A percentile compares a stretch with the other conserved stretches of the same genome.
Conservation (phyloP, 2,329 filamentous ascomycete genomes). For the Sporothrix inflata region DNA sequence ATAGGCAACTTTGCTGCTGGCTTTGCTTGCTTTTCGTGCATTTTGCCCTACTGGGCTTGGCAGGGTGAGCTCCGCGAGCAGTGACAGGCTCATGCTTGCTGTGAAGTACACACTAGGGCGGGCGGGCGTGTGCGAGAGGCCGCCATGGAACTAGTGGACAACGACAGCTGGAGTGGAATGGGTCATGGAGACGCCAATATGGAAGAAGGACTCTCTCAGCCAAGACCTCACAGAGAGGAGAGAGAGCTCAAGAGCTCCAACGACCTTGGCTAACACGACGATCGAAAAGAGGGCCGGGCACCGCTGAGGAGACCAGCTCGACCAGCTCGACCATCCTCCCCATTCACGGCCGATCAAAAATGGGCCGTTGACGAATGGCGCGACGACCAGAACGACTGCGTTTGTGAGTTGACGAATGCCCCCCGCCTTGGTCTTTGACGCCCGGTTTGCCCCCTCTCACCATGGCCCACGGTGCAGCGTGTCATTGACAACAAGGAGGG, state of each 20-base stretch:
- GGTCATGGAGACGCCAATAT: not conserved
- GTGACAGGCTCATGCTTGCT: not conserved
- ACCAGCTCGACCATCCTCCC: not conserved
- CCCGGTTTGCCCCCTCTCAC: not conserved
- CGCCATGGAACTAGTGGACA: constrained; percentile 2
- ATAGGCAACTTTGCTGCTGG: not conserved
- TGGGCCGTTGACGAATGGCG: not conserved
- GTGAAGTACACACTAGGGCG: not conserved
- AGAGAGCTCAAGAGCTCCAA: not conserved
- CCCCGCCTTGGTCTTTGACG: not conserved
- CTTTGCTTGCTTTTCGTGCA: constrained; percentile 3
- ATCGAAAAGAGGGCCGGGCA: constrained; percentile 16
- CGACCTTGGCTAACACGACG: not conserved
- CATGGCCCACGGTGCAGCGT: not conserved
- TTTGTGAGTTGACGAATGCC: not conserved
- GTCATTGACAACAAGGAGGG: not conserved
- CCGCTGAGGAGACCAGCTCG: not conserved
- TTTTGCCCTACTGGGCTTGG: not conserved
- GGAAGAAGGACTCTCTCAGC: not conserved
- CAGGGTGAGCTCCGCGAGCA: not conserved
- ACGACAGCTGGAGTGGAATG: constrained; percentile 8
- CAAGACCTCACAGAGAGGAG: not conserved
- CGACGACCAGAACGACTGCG: not conserved
- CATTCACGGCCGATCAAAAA: not conserved
- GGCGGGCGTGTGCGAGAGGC: constrained; percentile 18